These are phyloP conservation scores for Odontarrhena argentea DNA, from an alignment of 345 rosid genomes.

Conservation along the genomic window DNA sequence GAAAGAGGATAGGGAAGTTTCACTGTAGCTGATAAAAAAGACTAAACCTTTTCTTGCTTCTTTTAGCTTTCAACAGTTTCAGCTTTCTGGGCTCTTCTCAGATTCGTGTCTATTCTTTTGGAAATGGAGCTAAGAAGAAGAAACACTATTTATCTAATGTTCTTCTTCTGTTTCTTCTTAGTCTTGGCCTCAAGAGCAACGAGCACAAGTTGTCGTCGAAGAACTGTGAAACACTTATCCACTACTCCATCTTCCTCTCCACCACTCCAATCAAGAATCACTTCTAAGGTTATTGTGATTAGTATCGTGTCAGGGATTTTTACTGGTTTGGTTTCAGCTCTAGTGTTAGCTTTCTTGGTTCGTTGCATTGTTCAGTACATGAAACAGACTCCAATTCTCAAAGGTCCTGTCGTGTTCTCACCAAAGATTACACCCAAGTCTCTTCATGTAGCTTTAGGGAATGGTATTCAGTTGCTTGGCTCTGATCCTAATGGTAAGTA, in stretches of 20 bases:
- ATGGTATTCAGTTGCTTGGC: constrained; percentile 68
- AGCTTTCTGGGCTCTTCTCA: constrained; percentile 31
- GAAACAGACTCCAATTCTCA: constrained; percentile 78
- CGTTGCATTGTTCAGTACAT: constrained; percentile 61
- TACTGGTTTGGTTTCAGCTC: constrained; percentile 61
- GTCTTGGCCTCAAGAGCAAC: constrained; percentile 32
- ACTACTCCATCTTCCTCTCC: constrained; percentile 40
- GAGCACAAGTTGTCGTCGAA: constrained; percentile 54
- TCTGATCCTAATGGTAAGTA: constrained; percentile 78
- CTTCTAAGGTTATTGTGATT: constrained; percentile 54
- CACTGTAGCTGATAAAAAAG: constrained; percentile 34
- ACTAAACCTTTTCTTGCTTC: constrained; percentile 6
- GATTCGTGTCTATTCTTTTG: constrained; percentile 31
- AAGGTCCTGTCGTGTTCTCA: constrained; percentile 89
- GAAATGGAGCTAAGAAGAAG: constrained; percentile 52
- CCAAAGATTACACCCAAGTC: constrained; percentile 71
- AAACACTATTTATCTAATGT: constrained; percentile 37
- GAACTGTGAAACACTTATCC: constrained; percentile 52
- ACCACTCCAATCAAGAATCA: constrained; percentile 49
- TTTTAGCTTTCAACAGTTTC: constrained; percentile 38
- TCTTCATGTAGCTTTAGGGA: constrained; percentile 70
- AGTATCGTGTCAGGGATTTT: constrained; percentile 62
- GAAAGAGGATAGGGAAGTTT: constrained; percentile 33
- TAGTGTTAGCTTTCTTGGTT: constrained; percentile 59
- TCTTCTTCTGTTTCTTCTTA: constrained; percentile 39